Evolutionary conservation across 345 rosid genomes (phyloP).

Genomic region (Brassica nigra): DNA sequence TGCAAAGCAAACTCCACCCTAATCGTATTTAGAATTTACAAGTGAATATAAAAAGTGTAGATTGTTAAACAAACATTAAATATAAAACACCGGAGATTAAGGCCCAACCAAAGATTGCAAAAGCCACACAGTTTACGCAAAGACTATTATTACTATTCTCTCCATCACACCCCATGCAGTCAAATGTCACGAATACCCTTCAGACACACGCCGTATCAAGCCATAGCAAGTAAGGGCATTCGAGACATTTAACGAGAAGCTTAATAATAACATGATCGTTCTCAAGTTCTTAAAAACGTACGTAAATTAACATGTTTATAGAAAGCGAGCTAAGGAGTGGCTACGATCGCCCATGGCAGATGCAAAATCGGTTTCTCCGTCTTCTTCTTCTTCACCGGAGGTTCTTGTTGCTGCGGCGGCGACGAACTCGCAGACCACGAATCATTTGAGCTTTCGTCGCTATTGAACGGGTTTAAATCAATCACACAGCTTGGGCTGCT

Average conservation of each 20-base stretch:
- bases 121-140: slow-evolving; percentile 31
- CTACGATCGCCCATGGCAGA: slow-evolving; percentile 38
- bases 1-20: not conserved
- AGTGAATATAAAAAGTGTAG: not conserved
- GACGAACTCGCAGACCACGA: slow-evolving; percentile 12
- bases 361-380: slow-evolving; percentile 35
- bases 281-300: not conserved
- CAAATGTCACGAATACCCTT: slow-evolving; percentile 43
- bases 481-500: slow-evolving; percentile 70
- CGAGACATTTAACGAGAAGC: slow-evolving; percentile 41
- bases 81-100: slow-evolving; percentile 23
- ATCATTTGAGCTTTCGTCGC: slow-evolving; percentile 48
- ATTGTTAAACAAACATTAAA: not conserved
- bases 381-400: slow-evolving; percentile 56
- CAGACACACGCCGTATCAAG: not conserved
- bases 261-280: slow-evolving; percentile 12
- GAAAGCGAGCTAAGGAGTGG: slow-evolving; percentile 33
- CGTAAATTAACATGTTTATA: not conserved
- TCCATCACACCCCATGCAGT: slow-evolving; percentile 39
- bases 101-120: slow-evolving; percentile 9
- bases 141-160: slow-evolving; percentile 21
- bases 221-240: slow-evolving; percentile 37
- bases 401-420: slow-evolving; percentile 30
- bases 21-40: not conserved
- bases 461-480: slow-evolving; percentile 50